Evolutionary conservation across 495 filamentous ascomycete species (phyloP), one percentile per base, ranked within the genome.

Genomic region (Daldinia concentrica): DNA sequence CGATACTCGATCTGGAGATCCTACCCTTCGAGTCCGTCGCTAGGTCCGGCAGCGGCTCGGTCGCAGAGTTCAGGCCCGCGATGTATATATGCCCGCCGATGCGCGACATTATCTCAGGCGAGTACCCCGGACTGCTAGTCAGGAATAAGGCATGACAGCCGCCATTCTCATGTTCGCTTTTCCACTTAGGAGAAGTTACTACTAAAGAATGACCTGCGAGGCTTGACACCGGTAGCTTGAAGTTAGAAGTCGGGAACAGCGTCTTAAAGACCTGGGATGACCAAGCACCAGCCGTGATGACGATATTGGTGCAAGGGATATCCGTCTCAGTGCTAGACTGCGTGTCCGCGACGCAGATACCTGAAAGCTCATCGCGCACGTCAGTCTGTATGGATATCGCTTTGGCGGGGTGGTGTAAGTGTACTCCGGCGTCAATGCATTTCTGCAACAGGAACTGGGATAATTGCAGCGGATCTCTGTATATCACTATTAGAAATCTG

Each of bases 141-240:
- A 90, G 89, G 79, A 92, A 94, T 4, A 94, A 77, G 1, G 92
- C 90, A 74, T 93, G 89, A 74, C 91, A 93, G 11, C 76, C 74
- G 8, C 74, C 76, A 7, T 62, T 43, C 29, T 79, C 75, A 3
- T 66, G 58, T 24, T 74, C 74, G 30, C 70, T 37, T 19, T 72
- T 83, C 87, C 86, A 90, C 19, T 84, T 80, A 19, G 90, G 87
- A 3, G 89, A 89, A 57, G 82, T 84, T 8, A 94, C 69, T 8
- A 94, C 83, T 6, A 95, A 72, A 22, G 89, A 91, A 73, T 93
- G 89, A 0, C 92, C 92, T 6, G 91, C 91, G 6, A 95, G 79
- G 22, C 87, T 84, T 17, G 81, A 75, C 30, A 94, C 82, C 3
- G 87, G 85, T 3, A 93, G 61, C 29, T 78, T 75, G 15, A 82